phyloP scores from a whole-genome alignment of 2,329 filamentous ascomycete species.

The Talaromyces funiculosus region DNA sequence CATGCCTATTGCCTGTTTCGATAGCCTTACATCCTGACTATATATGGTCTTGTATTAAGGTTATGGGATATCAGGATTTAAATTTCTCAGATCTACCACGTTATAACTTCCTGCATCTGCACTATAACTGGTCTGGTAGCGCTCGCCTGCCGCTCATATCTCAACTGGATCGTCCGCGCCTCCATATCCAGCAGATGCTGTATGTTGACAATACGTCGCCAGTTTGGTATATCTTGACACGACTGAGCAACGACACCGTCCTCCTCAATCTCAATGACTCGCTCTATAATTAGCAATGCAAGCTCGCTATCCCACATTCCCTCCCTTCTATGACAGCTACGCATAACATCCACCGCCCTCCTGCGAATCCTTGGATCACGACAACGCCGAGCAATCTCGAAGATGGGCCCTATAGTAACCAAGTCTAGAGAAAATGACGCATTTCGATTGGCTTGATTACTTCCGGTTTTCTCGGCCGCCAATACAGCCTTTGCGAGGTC shows the following conservation, averaged over 20 bases:
- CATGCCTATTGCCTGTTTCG: not conserved
- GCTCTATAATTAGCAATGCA: not conserved
- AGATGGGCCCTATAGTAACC: not conserved
- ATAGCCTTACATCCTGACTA: not conserved
- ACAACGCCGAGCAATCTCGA: slow-evolving; percentile 7
- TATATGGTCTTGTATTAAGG: not conserved
- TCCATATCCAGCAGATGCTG: slow-evolving; percentile 2
- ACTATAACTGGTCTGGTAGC: not conserved
- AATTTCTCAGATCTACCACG: not conserved
- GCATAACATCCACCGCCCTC: not conserved
- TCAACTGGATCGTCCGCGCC: not conserved
- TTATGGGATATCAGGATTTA: not conserved
- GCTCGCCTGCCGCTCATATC: slow-evolving; percentile 6
- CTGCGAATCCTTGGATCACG: slow-evolving; percentile 4
- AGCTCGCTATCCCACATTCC: slow-evolving; percentile 8
- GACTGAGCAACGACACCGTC: not conserved
- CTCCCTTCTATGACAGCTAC: slow-evolving; percentile 3
- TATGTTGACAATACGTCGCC: slow-evolving; percentile 6
- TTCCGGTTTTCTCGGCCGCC: not conserved
- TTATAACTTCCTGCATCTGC: slow-evolving; percentile 5
- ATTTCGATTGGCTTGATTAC: not conserved
- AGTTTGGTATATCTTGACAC: not conserved
- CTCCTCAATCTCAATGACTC: slow-evolving; percentile 5
- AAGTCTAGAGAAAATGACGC: not conserved
- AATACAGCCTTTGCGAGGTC: not conserved